A percentile compares a stretch with the other conserved stretches of the same genome.
Evolutionary conservation across 768 basidiomycete species (phyloP).

Genomic region (Plicaturopsis crispa): DNA sequence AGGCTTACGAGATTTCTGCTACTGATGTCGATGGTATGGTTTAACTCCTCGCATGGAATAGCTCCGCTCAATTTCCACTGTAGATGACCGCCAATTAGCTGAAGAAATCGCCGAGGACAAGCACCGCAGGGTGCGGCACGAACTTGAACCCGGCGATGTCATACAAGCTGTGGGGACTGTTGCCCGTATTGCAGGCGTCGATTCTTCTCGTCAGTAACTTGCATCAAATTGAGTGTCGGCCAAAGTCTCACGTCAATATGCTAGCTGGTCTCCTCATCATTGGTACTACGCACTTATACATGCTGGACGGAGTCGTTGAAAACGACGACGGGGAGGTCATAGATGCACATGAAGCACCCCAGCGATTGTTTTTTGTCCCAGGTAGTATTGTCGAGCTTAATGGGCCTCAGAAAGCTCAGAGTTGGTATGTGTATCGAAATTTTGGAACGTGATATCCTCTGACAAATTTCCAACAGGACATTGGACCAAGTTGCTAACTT

Average conservation of each 20-base stretch:
- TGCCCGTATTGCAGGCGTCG: conserved; percentile 82
- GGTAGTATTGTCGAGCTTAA: conserved; percentile 78
- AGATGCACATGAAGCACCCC: conserved; percentile 80
- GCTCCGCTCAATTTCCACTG: neutral
- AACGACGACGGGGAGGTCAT: conserved; percentile 84
- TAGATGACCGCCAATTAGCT: conserved; percentile 46
- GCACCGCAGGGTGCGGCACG: conserved; percentile 77
- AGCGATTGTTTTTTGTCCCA: conserved; percentile 74
- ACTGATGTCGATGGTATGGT: conserved; percentile 52
- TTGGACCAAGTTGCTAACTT: conserved; percentile 73
- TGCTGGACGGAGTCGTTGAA: conserved; percentile 86
- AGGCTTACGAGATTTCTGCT: conserved; percentile 60
- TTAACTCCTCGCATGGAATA: conserved; percentile 2
- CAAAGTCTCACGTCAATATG: neutral
- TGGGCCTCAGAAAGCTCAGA: conserved; percentile 70
- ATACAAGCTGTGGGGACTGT: conserved; percentile 85
- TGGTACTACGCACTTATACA: conserved; percentile 79
- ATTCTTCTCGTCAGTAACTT: conserved; percentile 73
- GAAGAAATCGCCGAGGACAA: conserved; percentile 87
- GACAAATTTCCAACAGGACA: conserved; percentile 52
- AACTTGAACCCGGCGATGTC: conserved; percentile 83
- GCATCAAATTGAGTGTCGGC: neutral
- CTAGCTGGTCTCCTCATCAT: conserved; percentile 84
- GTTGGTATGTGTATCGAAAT: conserved; percentile 83
- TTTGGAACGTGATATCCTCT: neutral